Percentiles rank a stretch among this genome's conserved stretches.
Conservation (phyloP, 306 rosid genomes). For the Medicago ruthenica region DNA sequence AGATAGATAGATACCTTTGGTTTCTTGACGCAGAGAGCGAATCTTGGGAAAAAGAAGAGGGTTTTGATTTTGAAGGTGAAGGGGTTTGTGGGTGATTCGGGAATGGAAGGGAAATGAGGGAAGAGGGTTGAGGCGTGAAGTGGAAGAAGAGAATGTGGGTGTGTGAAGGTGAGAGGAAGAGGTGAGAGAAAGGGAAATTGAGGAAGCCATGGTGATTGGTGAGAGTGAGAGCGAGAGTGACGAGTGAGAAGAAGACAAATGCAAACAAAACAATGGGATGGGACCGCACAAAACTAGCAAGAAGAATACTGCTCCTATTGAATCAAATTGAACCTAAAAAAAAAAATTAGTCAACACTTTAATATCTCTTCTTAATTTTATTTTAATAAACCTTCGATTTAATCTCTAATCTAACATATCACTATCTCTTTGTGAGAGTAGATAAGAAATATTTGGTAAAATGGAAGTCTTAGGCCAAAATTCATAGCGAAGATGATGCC, state of each 20-base stretch:
- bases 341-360: too few species aligned
- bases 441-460: too few species aligned
- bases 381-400: too few species aligned
- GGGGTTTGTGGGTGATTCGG: slow-evolving; percentile 27
- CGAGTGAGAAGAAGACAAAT: background rate
- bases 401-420: too few species aligned
- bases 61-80: slow-evolving; percentile 48
- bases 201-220: slow-evolving; percentile 40
- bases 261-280: background rate
- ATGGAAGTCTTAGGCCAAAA: too few species aligned
- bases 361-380: too few species aligned
- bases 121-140: slow-evolving; percentile 29
- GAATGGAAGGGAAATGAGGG: slow-evolving; percentile 50
- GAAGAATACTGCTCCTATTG: too few species aligned
- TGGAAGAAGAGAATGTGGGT: slow-evolving; percentile 33
- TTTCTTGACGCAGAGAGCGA: slow-evolving; percentile 47
- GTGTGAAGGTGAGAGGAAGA: slow-evolving; percentile 38
- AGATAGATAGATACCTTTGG: slow-evolving; percentile 58
- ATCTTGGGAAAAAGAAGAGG: slow-evolving; percentile 45
- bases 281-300: too few species aligned
- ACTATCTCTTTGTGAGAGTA: too few species aligned
- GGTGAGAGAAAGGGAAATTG: slow-evolving; percentile 45
- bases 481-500: too few species aligned
- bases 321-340: too few species aligned
- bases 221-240: background rate